Evolutionary conservation across 2,329 filamentous ascomycete species (phyloP).

Genomic region (Colletotrichum gigasporum): DNA sequence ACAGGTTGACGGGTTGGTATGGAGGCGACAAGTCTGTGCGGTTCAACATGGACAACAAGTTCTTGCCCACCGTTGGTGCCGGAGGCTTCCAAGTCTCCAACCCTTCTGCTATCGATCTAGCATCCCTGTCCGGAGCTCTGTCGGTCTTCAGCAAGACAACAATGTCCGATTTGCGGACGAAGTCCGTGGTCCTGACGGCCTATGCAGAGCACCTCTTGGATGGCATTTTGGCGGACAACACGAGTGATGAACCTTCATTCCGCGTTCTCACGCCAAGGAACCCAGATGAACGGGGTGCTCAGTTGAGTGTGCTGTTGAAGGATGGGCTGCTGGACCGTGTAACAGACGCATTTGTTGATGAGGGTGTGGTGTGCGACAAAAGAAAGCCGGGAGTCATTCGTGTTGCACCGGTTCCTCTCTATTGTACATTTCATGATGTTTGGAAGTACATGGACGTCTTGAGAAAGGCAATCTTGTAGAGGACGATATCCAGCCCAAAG

Average conservation of each 20-base stretch:
- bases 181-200: constrained; percentile 77
- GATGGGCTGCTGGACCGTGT: constrained; percentile 77
- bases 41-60: constrained; percentile 79
- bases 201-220: constrained; percentile 78
- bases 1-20: constrained; percentile 80
- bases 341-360: constrained; percentile 68
- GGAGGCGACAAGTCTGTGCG: constrained; percentile 73
- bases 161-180: constrained; percentile 74
- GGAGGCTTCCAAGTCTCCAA: constrained; percentile 80
- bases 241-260: constrained; percentile 53
- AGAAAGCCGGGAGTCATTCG: constrained; percentile 86
- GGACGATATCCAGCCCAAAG: too few species aligned
- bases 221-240: constrained; percentile 48
- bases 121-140: constrained; percentile 77
- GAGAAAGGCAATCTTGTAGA: constrained; percentile 38
- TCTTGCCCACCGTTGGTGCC: constrained; percentile 76
- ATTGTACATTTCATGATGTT: constrained; percentile 83
- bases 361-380: constrained; percentile 83
- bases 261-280: constrained; percentile 75
- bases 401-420: constrained; percentile 84
- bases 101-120: constrained; percentile 80
- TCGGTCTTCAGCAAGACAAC: constrained; percentile 77
- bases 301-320: constrained; percentile 78
- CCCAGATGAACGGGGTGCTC: constrained; percentile 76
- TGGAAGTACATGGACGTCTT: constrained; percentile 57